Evolutionary conservation across 106 monocot genomes (phyloP), one percentile per base, ranked within the genome.

Genomic region (Phalaenopsis equestris): DNA sequence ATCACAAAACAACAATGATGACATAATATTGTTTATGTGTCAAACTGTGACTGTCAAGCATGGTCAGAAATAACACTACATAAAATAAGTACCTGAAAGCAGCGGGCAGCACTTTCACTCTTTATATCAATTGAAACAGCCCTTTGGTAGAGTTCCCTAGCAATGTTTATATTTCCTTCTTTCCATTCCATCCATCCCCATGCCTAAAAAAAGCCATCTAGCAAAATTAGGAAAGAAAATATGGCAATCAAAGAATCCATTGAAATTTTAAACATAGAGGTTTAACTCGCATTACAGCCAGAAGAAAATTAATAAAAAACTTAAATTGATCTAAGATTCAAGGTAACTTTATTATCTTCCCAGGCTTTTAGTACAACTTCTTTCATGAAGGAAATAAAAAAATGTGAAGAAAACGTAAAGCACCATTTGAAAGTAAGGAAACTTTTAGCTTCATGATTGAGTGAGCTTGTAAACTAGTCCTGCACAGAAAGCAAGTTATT

Each of bases 111-210:
- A 88, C 89, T 91, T 81, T 91, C 98, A 86, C 78, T 94, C 52
- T 94, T 83, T 78, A 90, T 84, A 87, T 99, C 84, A 48, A 99
- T 88, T 55, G 91, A 90, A 36, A 99, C 47, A 79, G 91, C 92
- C 79, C 82, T 92, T 81, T 88, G 89, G 42, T 99, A 99, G 67
- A 94, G 90, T 77, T 92, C 91, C 72, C 94, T 90, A 55, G 98
- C 98, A 42, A 87, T 89, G 81, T 80, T 84, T 64, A 88, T 83
- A 58, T 99, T 99, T 79, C 94, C 92, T 91, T 94, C 98, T 84
- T 94, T 99, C 98, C 98, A 99, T 79, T 99, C 98, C 92, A 99
- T 93, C 98, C 98, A 99, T 75, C 98, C 98, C 98, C 98, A 99
- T 73, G 98, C 98, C 98, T 99, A 80, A 47, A 88, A 47, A 17